phyloP scores from a whole-genome alignment of 1,139 yeast species.

The Suhomyces bolitotheri region DNA sequence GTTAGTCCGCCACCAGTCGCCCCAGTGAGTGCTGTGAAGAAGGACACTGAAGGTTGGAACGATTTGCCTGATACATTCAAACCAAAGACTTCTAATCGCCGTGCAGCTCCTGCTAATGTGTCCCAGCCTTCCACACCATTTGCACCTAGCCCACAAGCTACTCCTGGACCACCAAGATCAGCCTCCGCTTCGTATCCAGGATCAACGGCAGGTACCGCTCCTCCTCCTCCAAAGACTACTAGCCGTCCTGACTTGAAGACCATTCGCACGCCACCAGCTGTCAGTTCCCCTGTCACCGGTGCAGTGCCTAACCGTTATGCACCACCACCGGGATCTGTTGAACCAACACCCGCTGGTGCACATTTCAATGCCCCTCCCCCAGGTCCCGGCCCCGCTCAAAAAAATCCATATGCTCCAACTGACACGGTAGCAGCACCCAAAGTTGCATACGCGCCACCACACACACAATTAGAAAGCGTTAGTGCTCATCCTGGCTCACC shows the following conservation, averaged over 20 bases:
- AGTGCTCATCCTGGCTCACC: slow-evolving; percentile 7
- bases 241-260: slow-evolving; percentile 33
- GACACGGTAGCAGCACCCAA: slow-evolving; percentile 7
- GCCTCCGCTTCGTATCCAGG: slow-evolving; percentile 4
- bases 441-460: slow-evolving; percentile 17
- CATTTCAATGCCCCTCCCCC: slow-evolving; percentile 13
- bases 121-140: slow-evolving; percentile 15
- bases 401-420: slow-evolving; percentile 21
- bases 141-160: slow-evolving; percentile 18
- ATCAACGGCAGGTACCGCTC: slow-evolving; percentile 19
- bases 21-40: slow-evolving; percentile 46
- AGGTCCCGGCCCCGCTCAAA: slow-evolving; percentile 16
- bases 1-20: slow-evolving; percentile 27
- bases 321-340: slow-evolving; percentile 30
- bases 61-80: slow-evolving; percentile 78
- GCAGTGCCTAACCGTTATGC: slow-evolving; percentile 38
- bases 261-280: slow-evolving; percentile 16
- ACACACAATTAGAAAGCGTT: background rate
- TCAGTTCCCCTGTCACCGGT: slow-evolving; percentile 19
- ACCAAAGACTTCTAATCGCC: slow-evolving; percentile 48
- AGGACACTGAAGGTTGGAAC: slow-evolving; percentile 88
- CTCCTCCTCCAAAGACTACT: slow-evolving; percentile 39
- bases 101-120: slow-evolving; percentile 48
- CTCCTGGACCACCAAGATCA: slow-evolving; percentile 20
- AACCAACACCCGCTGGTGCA: slow-evolving; percentile 6